phyloP scores from a whole-genome alignment of 1,284 basidiomycete genomes.

The Agaricales sp. region DNA sequence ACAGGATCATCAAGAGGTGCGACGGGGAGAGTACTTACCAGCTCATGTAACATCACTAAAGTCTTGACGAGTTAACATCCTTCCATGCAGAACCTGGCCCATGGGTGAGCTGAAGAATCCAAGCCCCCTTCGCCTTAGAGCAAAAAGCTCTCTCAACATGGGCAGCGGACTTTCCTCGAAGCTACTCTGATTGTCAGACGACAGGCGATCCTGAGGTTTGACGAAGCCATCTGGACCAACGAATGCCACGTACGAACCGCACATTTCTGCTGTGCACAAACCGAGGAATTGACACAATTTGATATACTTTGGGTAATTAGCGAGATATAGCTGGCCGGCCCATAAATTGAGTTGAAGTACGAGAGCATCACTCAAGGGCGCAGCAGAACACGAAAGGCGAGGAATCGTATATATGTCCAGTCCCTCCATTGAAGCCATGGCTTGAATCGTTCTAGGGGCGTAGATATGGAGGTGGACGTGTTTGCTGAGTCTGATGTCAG shows the following conservation, averaged over 20 bases:
- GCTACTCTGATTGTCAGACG: constrained; percentile 9
- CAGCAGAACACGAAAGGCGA: constrained; percentile 12
- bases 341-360: constrained; percentile 30
- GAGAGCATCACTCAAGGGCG: constrained; percentile 11
- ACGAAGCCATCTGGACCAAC: constrained; percentile 26
- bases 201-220: constrained; percentile 12
- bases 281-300: constrained; percentile 26
- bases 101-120: constrained; percentile 27
- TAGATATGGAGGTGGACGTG: constrained; percentile 32
- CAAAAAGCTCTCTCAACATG: constrained; percentile 22
- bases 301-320: constrained; percentile 20
- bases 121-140: constrained; percentile 30
- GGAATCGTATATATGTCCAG: constrained; percentile 25
- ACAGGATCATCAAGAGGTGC: too few species aligned
- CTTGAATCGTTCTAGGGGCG: constrained; percentile 24
- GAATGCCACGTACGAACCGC: constrained; percentile 7
- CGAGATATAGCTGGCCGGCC: constrained; percentile 32
- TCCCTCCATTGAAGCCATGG: constrained; percentile 29
- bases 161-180: constrained; percentile 23
- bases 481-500: constrained; percentile 21
- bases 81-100: constrained; percentile 28
- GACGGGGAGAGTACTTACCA: constrained; percentile 15
- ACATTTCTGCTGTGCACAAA: constrained; percentile 16
- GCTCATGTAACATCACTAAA: constrained; percentile 20
- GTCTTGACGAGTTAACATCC: constrained; percentile 17